Base-by-base conservation (phyloP, 139 green algal species). In the Raphidocelis subcapitata region DNA sequence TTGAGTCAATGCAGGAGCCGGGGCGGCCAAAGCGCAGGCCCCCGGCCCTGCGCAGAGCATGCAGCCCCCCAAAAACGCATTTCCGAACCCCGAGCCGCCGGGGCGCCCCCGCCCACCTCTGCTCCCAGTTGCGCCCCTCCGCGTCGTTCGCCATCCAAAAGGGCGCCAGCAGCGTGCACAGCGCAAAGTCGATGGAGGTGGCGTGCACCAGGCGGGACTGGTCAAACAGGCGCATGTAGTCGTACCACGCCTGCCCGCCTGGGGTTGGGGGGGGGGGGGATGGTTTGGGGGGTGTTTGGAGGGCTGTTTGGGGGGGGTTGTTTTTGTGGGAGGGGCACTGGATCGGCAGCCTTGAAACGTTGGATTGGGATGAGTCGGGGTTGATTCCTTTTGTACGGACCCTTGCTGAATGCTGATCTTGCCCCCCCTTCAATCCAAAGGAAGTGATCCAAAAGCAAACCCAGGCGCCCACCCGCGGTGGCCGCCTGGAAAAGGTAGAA, bases 101-200 rank as follows among this genome's bases (percentile, higher is more conserved):
- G 33, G 35, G 28, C 10, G 24, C 31, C 24, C 16, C 20, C 31
- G 28, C 75, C 56, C 72, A 91, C 84, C 82, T 79, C 23, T 80
- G 29, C 23, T 91, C 71, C 90, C 90, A 97, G n/a, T 85, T 70
- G 26, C 92, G 76, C 28, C 75, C 66, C 32, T 87, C 31, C 5
- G 92, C 92, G 74, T 97, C 92, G 69, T 92, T 91, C 14, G 55
- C 77, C 77, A 97, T 90, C 91, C 92, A 97, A 68, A 96, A 94
- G 8, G 91, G 91, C 5, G 80, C 74, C 41, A 96, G 82, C 0
- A 79, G 51, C 10, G 79, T 90, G n/a, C 93, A 77, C 41, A 83
- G 83, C 20, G 76, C 35, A 64, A 95, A 96, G 83, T 97, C 92
- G 1, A 95, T 8, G 14, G 80, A 90, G 55, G 86, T 94, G 1